phyloP scores from a whole-genome alignment of 2,329 filamentous ascomycete species.

The Clarireedia paspali region DNA sequence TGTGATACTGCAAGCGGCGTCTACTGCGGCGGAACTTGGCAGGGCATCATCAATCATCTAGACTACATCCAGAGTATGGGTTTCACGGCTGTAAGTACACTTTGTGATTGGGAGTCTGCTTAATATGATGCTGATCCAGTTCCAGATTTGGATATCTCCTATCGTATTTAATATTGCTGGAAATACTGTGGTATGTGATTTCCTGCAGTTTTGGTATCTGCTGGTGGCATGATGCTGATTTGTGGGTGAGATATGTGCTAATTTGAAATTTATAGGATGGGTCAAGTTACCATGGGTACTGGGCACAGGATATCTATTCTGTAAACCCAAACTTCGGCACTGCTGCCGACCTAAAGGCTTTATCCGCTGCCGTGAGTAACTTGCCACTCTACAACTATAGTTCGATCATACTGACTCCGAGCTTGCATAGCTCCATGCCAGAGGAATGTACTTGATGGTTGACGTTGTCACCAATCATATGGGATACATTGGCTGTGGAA shows the following conservation, averaged over 20 bases:
- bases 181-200: slow-evolving; percentile 19
- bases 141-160: slow-evolving; percentile 38
- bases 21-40: slow-evolving; percentile 41
- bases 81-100: slow-evolving; percentile 28
- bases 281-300: slow-evolving; percentile 38
- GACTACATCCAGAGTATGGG: slow-evolving; percentile 36
- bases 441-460: slow-evolving; percentile 41
- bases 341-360: slow-evolving; percentile 37
- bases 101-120: neutral
- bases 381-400: neutral
- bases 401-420: neutral
- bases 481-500: slow-evolving; percentile 27
- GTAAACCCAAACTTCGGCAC: slow-evolving; percentile 43
- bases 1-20: slow-evolving; percentile 23
- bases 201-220: neutral
- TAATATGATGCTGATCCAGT: neutral
- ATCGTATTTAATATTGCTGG: slow-evolving; percentile 33
- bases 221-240: neutral
- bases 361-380: slow-evolving; percentile 34
- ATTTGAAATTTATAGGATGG: slow-evolving; percentile 23
- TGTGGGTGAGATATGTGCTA: neutral
- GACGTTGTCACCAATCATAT: slow-evolving; percentile 45
- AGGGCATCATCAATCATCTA: slow-evolving; percentile 33
- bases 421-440: slow-evolving; percentile 27
- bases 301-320: slow-evolving; percentile 39